phyloP scores from a whole-genome alignment of 257 asterid genomes.

The Nicotiana benthamiana region DNA sequence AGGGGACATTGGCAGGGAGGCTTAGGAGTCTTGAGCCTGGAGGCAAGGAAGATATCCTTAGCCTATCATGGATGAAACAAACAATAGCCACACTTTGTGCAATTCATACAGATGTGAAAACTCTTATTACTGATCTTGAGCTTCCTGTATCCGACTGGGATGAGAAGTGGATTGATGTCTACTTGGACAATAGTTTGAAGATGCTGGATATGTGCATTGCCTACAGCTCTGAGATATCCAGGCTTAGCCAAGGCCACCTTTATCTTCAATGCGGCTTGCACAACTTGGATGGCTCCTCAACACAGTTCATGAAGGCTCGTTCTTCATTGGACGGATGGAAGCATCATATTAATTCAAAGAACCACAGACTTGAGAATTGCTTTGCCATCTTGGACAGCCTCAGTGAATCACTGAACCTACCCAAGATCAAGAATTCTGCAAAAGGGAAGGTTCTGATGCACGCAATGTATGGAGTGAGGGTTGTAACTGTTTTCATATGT shows the following conservation, averaged over 20 bases:
- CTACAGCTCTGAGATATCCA: conserved; percentile 72
- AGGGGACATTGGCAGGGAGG: conserved; percentile 50
- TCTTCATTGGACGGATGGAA: conserved; percentile 73
- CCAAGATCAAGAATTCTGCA: conserved; percentile 73
- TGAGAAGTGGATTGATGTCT: conserved; percentile 77
- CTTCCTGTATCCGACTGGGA: conserved; percentile 80
- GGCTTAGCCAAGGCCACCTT: conserved; percentile 72
- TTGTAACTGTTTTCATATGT: conserved; percentile 55
- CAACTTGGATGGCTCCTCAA: conserved; percentile 32
- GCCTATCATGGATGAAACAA: conserved; percentile 65
- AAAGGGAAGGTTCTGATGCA: conserved; percentile 80
- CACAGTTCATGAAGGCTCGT: conserved; percentile 42
- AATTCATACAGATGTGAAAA: conserved; percentile 60
- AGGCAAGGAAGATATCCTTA: conserved; percentile 45
- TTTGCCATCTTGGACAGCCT: conserved; percentile 50
- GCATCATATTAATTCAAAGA: conserved; percentile 50
- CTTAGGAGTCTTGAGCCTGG: conserved; percentile 55
- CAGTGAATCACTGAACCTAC: conserved; percentile 50
- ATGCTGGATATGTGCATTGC: conserved; percentile 73
- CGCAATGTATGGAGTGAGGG: conserved; percentile 77
- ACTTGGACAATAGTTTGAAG: conserved; percentile 64
- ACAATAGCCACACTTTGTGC: conserved; percentile 58
- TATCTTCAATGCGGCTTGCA: conserved; percentile 51
- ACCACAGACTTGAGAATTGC: conserved; percentile 58
- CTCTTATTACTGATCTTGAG: conserved; percentile 59